phyloP scores from a whole-genome alignment of 176 grass and related monocot genomes.

The Hordeum marinum region DNA sequence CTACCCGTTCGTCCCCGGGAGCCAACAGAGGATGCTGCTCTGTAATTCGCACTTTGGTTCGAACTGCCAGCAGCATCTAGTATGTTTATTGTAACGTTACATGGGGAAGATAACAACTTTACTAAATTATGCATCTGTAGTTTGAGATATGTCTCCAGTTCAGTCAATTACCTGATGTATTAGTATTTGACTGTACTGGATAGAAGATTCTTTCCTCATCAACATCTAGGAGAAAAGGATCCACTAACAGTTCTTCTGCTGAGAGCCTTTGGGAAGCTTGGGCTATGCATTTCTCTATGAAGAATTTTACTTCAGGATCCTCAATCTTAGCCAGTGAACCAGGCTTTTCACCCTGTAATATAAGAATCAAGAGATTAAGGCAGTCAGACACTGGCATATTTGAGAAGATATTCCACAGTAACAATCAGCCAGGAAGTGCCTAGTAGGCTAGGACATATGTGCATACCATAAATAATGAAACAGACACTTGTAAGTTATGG shows the following conservation, averaged over 20 bases:
- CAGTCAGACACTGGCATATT: background rate
- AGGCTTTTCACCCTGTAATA: slow-evolving; percentile 56
- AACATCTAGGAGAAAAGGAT: slow-evolving; percentile 71
- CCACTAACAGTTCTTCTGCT: slow-evolving; percentile 53
- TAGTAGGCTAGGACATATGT: background rate
- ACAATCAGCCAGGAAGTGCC: background rate
- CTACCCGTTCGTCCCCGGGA: slow-evolving; percentile 18
- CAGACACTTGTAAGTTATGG: background rate
- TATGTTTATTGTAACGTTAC: slow-evolving; percentile 24
- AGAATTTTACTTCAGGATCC: slow-evolving; percentile 55
- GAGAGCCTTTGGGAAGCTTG: slow-evolving; percentile 59
- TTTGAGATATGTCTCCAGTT: background rate
- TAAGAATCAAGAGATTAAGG: background rate
- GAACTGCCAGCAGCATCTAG: slow-evolving; percentile 30
- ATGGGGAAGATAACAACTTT: background rate
- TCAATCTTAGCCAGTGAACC: slow-evolving; percentile 59
- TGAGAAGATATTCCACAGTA: background rate
- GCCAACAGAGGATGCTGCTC: slow-evolving; percentile 4
- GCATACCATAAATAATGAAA: background rate
- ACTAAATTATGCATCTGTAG: background rate
- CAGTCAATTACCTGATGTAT: slow-evolving; percentile 35
- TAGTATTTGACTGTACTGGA: slow-evolving; percentile 23
- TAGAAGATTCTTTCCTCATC: slow-evolving; percentile 47
- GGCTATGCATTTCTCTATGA: slow-evolving; percentile 78
- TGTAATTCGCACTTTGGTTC: slow-evolving; percentile 33